Conservation (phyloP, 2,329 filamentous ascomycete genomes). For the Colletotrichum endophyticum region DNA sequence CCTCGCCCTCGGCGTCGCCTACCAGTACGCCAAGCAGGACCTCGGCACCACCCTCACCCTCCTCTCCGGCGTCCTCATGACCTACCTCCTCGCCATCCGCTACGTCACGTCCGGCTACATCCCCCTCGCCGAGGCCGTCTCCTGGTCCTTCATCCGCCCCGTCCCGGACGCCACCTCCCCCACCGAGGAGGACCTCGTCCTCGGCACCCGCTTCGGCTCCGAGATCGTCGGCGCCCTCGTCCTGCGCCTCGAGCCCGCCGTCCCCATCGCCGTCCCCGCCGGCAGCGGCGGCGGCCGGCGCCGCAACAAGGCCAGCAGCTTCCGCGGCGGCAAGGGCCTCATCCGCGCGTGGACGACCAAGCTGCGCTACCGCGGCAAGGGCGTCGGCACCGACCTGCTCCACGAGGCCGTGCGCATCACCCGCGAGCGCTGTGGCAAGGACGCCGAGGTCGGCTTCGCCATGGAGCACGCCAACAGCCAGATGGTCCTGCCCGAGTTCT, state of each 20-base stretch:
- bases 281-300: constrained; percentile 32
- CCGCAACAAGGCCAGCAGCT: constrained; percentile 40
- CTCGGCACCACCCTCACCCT: constrained; percentile 62
- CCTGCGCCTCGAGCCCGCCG: constrained; percentile 63
- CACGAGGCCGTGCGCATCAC: constrained; percentile 74
- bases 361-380: constrained; percentile 70
- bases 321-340: constrained; percentile 68
- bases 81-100: constrained; percentile 65
- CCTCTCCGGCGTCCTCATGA: constrained; percentile 65
- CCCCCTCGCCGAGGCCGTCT: constrained; percentile 62
- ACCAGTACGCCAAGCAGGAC: constrained; percentile 53
- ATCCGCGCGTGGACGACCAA: constrained; percentile 85
- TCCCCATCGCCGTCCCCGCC: constrained; percentile 24
- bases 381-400: constrained; percentile 75
- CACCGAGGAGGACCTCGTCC: constrained; percentile 56
- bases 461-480: constrained; percentile 77
- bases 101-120: constrained; percentile 68
- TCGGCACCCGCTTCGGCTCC: constrained; percentile 71
- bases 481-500: constrained; percentile 65
- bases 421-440: constrained; percentile 70
- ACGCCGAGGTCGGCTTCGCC: constrained; percentile 74
- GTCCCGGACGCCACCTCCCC: constrained; percentile 29
- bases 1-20: constrained; percentile 45
- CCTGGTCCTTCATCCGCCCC: constrained; percentile 65
- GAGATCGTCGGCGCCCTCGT: constrained; percentile 76